phyloP scores from a whole-genome alignment of 345 rosid species.

The Salix dunnii region DNA sequence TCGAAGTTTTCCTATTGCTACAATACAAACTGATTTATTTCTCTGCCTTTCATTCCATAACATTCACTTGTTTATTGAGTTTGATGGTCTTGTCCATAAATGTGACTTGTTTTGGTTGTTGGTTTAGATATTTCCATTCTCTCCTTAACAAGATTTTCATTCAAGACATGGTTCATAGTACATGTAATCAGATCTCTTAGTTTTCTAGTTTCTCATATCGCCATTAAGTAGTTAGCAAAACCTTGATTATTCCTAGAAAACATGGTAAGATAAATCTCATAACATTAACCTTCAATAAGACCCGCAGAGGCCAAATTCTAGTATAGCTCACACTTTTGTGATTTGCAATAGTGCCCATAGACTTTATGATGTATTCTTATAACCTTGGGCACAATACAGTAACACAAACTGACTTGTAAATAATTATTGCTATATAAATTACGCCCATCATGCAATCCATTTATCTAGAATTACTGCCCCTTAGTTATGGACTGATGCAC shows the following conservation, averaged over 20 bases:
- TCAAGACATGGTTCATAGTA: not conserved
- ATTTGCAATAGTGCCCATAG: not conserved
- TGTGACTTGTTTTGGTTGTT: not conserved
- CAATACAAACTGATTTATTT: constrained; percentile 3
- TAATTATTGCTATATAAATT: not conserved
- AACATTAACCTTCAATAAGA: not conserved
- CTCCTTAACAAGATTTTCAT: not conserved
- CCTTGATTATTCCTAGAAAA: not conserved
- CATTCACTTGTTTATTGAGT: constrained; percentile 17
- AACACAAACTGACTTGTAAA: not conserved
- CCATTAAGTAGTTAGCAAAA: not conserved
- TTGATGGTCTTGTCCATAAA: constrained; percentile 2
- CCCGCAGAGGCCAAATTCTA: not conserved
- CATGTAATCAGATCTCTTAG: not conserved
- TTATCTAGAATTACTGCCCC: no score
- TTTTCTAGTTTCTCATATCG: not conserved
- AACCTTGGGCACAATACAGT: not conserved
- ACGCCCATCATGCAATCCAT: not conserved
- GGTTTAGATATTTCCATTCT: not conserved
- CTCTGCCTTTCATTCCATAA: constrained; percentile 7
- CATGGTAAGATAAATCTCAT: not conserved
- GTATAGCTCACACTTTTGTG: not conserved
- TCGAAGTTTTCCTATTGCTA: not conserved
- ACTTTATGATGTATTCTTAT: not conserved
- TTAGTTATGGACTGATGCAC: no score